Conservation (phyloP, 2,329 filamentous ascomycete species). For the Aspergillus sp. region DNA sequence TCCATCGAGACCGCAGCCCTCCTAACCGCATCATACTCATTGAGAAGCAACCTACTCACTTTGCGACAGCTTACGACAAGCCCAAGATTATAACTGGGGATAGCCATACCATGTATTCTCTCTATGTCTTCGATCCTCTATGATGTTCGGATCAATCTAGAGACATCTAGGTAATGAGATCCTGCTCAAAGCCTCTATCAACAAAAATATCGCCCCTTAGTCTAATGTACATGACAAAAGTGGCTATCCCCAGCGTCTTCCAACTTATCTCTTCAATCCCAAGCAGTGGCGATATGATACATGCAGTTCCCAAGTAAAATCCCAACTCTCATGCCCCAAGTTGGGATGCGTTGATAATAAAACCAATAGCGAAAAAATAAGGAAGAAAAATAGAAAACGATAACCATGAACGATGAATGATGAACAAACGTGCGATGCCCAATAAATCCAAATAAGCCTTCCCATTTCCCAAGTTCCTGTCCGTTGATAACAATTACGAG, state of each 20-base stretch:
- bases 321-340: too few relatives aligned
- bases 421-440: not conserved
- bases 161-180: not conserved
- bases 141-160: not conserved
- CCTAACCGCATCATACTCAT: not conserved
- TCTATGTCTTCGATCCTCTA: not conserved
- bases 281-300: not conserved
- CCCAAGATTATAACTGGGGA: not conserved
- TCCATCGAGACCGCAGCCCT: not conserved
- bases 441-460: not conserved
- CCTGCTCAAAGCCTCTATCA: not conserved
- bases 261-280: not conserved
- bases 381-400: not conserved
- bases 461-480: not conserved
- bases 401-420: not conserved
- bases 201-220: not conserved
- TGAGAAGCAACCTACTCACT: not conserved
- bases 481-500: not conserved
- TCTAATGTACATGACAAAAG: not conserved
- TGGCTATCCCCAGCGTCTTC: not conserved
- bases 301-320: not conserved
- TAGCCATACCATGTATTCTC: not conserved
- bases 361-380: not conserved
- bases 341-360: not conserved
- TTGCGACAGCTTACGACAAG: not conserved